phyloP scores from a whole-genome alignment of 2,329 filamentous ascomycete genomes.

The Blastomyces silverae region DNA sequence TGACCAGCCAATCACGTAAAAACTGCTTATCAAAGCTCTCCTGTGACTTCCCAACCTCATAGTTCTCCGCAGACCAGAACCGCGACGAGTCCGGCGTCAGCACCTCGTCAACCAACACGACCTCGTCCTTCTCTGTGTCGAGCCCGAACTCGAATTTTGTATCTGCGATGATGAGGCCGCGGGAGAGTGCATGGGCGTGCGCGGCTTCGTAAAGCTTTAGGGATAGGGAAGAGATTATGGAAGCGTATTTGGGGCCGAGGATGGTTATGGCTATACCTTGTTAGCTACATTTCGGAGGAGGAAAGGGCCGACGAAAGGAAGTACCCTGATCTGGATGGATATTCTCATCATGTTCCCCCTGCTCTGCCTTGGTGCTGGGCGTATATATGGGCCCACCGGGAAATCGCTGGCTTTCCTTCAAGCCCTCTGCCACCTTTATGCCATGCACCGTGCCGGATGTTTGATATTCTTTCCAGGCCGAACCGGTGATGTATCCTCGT shows the following conservation, averaged over 20 bases:
- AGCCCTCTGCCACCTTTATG: slow-evolving; percentile 58
- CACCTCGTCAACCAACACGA: slow-evolving; percentile 77
- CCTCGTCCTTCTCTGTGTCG: slow-evolving; percentile 56
- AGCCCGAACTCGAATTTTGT: slow-evolving; percentile 73
- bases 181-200: slow-evolving; percentile 37
- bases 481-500: slow-evolving; percentile 83
- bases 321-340: slow-evolving; percentile 63
- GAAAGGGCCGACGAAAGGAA: not conserved
- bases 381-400: slow-evolving; percentile 63
- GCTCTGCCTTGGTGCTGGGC: slow-evolving; percentile 77
- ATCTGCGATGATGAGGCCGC: slow-evolving; percentile 70
- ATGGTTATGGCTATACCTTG: slow-evolving; percentile 47
- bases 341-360: slow-evolving; percentile 76
- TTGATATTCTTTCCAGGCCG: slow-evolving; percentile 73
- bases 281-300: not conserved
- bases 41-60: slow-evolving; percentile 66
- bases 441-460: slow-evolving; percentile 72
- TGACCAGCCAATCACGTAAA: slow-evolving; percentile 73
- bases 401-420: slow-evolving; percentile 64
- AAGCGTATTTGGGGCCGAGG: slow-evolving; percentile 59
- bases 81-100: slow-evolving; percentile 76
- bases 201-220: slow-evolving; percentile 57
- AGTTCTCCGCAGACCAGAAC: slow-evolving; percentile 74
- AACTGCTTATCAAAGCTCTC: slow-evolving; percentile 85
- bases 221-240: slow-evolving; percentile 58